These are phyloP conservation scores for Phytophthora podocarpi DNA, from an alignment of 352 stramenopile genomes.

Conservation along the genomic window DNA sequence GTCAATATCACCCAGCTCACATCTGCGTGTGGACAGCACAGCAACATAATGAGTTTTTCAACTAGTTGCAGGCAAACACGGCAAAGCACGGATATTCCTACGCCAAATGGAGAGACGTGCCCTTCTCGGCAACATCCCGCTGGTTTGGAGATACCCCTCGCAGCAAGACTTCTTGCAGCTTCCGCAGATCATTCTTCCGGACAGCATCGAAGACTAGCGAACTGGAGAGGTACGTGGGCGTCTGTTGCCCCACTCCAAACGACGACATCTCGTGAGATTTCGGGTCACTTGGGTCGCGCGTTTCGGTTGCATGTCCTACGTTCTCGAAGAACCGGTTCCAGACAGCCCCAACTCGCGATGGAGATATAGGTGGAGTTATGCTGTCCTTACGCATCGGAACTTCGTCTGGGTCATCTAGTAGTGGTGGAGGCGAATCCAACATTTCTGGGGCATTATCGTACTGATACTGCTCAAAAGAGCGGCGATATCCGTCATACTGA, in stretches of 20 bases:
- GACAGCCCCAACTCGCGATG: conserved; percentile 59
- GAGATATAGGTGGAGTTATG: conserved; percentile 31
- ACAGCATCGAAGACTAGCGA: conserved; percentile 57
- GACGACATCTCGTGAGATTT: not conserved
- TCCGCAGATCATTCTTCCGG: conserved; percentile 46
- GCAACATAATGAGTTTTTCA: conserved; percentile 16
- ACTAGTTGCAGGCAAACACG: conserved; percentile 10
- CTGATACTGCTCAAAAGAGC: conserved; percentile 24
- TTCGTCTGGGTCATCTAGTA: conserved; percentile 24
- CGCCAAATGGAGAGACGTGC: conserved; percentile 75
- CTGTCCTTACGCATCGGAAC: not conserved
- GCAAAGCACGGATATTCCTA: conserved; percentile 28
- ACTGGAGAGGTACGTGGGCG: not conserved
- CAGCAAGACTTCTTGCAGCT: conserved; percentile 55
- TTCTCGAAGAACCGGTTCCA: conserved; percentile 87
- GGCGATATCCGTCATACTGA: conserved; percentile 5
- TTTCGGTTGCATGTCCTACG: conserved; percentile 39
- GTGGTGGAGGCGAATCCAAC: conserved; percentile 12
- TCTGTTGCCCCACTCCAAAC: not conserved
- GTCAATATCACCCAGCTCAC: conserved; percentile 68
- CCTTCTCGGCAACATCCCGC: conserved; percentile 62
- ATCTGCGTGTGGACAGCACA: conserved; percentile 38
- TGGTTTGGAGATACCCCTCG: conserved; percentile 58
- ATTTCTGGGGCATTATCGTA: conserved; percentile 11
- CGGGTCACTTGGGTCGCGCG: not conserved